A percentile compares a stretch with the other conserved stretches of the same genome.
These are phyloP conservation scores for Solanum corneliomulleri DNA, from an alignment of 257 asterid genomes.

Conservation along the genomic window DNA sequence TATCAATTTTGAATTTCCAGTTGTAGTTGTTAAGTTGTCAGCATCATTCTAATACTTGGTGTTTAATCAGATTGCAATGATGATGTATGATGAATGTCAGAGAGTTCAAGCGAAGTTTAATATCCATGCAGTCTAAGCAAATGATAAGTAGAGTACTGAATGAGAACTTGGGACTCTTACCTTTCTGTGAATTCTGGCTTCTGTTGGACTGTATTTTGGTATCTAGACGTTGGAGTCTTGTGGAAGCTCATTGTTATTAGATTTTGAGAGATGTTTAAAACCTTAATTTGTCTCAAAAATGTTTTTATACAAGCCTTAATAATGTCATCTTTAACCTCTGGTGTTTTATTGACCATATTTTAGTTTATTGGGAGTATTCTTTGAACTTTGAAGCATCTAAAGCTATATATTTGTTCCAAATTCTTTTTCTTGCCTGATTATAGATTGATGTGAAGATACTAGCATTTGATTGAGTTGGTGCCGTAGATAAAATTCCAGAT, in stretches of 20 bases:
- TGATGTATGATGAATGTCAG: constrained; percentile 64
- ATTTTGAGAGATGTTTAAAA: background rate
- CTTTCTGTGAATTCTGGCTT: constrained; percentile 1
- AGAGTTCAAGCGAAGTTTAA: constrained; percentile 31
- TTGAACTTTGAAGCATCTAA: background rate
- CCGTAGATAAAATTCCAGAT: background rate
- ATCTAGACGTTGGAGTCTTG: background rate
- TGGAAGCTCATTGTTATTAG: background rate
- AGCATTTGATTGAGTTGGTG: background rate
- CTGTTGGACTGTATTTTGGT: background rate
- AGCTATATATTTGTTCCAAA: background rate
- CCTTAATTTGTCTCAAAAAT: background rate
- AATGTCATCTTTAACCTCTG: background rate
- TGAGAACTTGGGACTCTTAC: constrained; percentile 13
- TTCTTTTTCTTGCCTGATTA: background rate
- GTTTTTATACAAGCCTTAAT: background rate
- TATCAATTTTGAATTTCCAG: background rate
- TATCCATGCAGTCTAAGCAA: constrained; percentile 24
- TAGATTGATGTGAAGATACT: background rate
- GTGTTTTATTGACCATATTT: background rate
- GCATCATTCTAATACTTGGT: constrained; percentile 33
- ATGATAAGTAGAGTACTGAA: constrained; percentile 22
- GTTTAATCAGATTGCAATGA: constrained; percentile 61
- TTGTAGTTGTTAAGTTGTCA: constrained; percentile 7
- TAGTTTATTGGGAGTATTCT: background rate